phyloP scores from a whole-genome alignment of 2,329 filamentous ascomycete species.

The Arthrinium puccinioides region DNA sequence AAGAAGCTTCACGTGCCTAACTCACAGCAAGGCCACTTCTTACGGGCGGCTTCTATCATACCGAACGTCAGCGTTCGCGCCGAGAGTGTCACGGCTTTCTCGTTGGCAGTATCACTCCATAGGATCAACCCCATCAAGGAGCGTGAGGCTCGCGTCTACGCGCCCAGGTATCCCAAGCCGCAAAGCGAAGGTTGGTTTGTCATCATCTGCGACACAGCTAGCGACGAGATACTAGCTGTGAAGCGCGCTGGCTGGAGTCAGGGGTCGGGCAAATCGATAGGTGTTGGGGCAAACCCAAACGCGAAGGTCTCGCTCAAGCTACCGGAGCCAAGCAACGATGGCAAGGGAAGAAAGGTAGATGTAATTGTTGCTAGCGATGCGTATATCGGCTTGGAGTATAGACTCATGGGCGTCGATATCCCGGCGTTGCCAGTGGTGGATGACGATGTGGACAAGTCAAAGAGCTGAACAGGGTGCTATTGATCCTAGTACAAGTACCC shows the following conservation, averaged over 20 bases:
- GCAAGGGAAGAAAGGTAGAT: constrained; percentile 56
- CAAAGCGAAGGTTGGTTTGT: constrained; percentile 94
- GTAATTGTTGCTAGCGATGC: constrained; percentile 78
- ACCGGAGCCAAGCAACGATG: constrained; percentile 35
- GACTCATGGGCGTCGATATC: constrained; percentile 40
- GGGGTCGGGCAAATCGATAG: constrained; percentile 19
- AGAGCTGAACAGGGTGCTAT: constrained; percentile 22
- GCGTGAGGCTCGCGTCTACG: constrained; percentile 69
- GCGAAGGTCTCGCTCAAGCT: constrained; percentile 54
- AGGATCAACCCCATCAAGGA: constrained; percentile 61
- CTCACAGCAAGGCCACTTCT: constrained; percentile 37
- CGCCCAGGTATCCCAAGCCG: constrained; percentile 85
- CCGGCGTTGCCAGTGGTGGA: constrained; percentile 41
- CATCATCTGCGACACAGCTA: constrained; percentile 58
- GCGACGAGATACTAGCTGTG: constrained; percentile 74
- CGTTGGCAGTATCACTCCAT: constrained; percentile 55
- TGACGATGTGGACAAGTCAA: constrained; percentile 36
- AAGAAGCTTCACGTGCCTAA: constrained; percentile 43
- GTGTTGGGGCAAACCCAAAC: constrained; percentile 37
- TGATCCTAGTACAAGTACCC: neutral
- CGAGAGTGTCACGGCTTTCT: constrained; percentile 51
- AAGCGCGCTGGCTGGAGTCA: constrained; percentile 74
- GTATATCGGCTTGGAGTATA: constrained; percentile 68
- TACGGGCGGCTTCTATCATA: constrained; percentile 55
- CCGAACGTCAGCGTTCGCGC: constrained; percentile 62